A percentile compares a stretch with the other conserved stretches of the same genome.
phyloP scores from a whole-genome alignment of 164 flowering plant genomes.

The Santalum album region DNA sequence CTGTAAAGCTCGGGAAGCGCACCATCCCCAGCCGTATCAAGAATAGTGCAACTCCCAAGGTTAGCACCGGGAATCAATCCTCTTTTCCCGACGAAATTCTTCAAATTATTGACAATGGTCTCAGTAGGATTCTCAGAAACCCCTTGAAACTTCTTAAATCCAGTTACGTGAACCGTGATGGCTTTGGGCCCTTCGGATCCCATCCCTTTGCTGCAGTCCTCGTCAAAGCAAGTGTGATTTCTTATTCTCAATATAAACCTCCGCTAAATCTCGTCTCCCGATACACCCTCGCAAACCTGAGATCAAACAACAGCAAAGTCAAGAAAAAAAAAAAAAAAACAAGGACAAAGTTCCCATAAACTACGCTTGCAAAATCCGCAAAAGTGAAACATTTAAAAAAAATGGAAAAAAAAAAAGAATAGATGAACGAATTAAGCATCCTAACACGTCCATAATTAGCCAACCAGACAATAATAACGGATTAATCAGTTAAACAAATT shows the following conservation, averaged over 20 bases:
- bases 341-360: too few species aligned
- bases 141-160: slow-evolving; percentile 57
- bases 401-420: too few species aligned
- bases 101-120: slow-evolving; percentile 36
- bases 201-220: slow-evolving; percentile 21
- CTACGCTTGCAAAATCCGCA: too few species aligned
- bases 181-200: slow-evolving; percentile 51
- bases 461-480: too few species aligned
- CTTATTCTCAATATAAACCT: slow-evolving; percentile 4
- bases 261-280: too few species aligned
- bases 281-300: neutral
- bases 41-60: slow-evolving; percentile 42
- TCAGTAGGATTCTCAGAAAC: slow-evolving; percentile 54
- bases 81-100: slow-evolving; percentile 23
- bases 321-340: too few species aligned
- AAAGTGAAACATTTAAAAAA: too few species aligned
- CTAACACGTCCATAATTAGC: too few species aligned
- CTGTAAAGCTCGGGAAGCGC: slow-evolving; percentile 29
- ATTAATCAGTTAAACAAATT: too few species aligned
- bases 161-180: slow-evolving; percentile 43
- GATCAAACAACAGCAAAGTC: too few species aligned
- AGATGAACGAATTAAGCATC: too few species aligned
- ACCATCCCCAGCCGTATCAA: slow-evolving; percentile 53
- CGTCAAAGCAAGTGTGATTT: slow-evolving; percentile 12
- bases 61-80: slow-evolving; percentile 31